Evolutionary conservation across 768 basidiomycete genomes (phyloP).

Genomic region (Ramaria sp.): DNA sequence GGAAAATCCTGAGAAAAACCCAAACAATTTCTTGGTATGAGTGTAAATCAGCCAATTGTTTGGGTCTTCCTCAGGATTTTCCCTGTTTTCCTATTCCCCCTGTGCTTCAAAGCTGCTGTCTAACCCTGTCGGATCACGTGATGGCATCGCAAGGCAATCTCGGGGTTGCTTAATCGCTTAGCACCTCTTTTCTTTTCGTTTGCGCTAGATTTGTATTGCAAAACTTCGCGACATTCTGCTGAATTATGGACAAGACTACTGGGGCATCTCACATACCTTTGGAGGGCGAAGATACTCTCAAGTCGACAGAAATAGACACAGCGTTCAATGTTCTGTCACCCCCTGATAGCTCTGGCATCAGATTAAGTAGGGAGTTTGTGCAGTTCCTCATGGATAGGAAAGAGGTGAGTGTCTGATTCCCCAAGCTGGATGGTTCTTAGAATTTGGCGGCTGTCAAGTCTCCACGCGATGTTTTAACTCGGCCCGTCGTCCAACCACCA

Average conservation of each 20-base stretch:
- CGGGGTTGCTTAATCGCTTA: too few relatives aligned
- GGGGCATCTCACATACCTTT: neutral
- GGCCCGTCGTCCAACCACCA: slow-evolving; percentile 23
- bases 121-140: neutral
- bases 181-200: neutral
- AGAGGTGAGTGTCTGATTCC: slow-evolving; percentile 20
- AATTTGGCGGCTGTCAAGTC: slow-evolving; percentile 12
- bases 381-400: slow-evolving; percentile 22
- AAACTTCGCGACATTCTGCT: neutral
- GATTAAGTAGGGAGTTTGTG: slow-evolving; percentile 30
- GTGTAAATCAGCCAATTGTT: too few relatives aligned
- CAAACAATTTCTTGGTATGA: too few relatives aligned
- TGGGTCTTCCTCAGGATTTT: too few relatives aligned
- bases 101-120: too few relatives aligned
- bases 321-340: slow-evolving; percentile 1
- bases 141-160: too few relatives aligned
- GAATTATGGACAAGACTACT: neutral
- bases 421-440: too few relatives aligned
- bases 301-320: slow-evolving; percentile 6
- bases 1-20: too few relatives aligned
- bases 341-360: slow-evolving; percentile 2
- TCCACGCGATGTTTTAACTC: slow-evolving; percentile 24
- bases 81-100: too few relatives aligned
- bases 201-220: neutral
- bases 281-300: slow-evolving; percentile 1